phyloP scores from a whole-genome alignment of 768 basidiomycete species.

The Trametopsis cervina region DNA sequence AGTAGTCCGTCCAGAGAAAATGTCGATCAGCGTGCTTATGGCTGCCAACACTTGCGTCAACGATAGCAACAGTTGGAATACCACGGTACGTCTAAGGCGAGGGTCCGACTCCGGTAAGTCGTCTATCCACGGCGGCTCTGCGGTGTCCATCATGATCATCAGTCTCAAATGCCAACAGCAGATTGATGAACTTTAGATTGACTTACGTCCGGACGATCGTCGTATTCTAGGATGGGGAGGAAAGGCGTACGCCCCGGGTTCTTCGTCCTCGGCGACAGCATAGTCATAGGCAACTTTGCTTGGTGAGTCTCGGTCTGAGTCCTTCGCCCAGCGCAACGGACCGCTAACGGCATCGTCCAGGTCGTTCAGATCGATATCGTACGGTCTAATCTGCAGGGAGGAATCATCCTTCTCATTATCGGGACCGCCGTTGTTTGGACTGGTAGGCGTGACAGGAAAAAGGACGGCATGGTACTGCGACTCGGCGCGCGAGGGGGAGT shows the following conservation, averaged over 20 bases:
- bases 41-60: conserved; percentile 23
- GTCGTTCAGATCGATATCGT: conserved; percentile 6
- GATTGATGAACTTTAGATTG: neutral
- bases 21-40: conserved; percentile 38
- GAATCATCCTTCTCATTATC: conserved; percentile 16
- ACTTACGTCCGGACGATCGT: conserved; percentile 8
- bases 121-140: conserved; percentile 11
- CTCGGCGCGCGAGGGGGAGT: conserved; percentile 13
- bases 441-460: conserved; percentile 3
- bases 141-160: neutral
- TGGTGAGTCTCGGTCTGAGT: conserved; percentile 12
- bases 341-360: conserved; percentile 14
- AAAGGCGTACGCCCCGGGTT: conserved; percentile 3
- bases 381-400: conserved; percentile 3
- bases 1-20: conserved; percentile 43
- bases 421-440: conserved; percentile 1
- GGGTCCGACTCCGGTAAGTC: conserved; percentile 4
- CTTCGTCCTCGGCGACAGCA: conserved; percentile 10
- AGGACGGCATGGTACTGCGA: conserved; percentile 7
- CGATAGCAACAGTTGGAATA: conserved; percentile 46
- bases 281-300: conserved; percentile 14
- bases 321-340: conserved; percentile 16
- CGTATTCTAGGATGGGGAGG: conserved; percentile 9
- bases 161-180: neutral
- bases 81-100: conserved; percentile 27